Conservation (phyloP, 495 filamentous ascomycete genomes). For the Delitschia confertaspora region DNA sequence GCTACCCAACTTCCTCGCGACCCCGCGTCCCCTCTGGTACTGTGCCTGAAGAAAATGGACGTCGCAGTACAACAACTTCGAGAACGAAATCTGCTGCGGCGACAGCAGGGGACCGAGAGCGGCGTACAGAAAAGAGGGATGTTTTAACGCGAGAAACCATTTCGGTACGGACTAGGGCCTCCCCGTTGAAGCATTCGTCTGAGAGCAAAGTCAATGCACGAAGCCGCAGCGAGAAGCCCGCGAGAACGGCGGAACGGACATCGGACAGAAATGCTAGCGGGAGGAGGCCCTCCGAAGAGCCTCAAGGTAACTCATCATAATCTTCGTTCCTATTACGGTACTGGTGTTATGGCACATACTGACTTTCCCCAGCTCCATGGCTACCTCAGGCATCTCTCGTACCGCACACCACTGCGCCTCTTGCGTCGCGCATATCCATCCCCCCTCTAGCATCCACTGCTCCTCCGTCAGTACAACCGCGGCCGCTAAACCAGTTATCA, state of each 20-base stretch:
- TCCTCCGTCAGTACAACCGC: constrained; percentile 63
- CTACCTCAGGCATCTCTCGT: constrained; percentile 72
- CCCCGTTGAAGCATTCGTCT: constrained; percentile 53
- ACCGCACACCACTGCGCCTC: constrained; percentile 76
- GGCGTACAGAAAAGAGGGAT: constrained; percentile 24
- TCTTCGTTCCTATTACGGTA: constrained; percentile 4
- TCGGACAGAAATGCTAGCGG: constrained; percentile 10
- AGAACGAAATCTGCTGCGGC: constrained; percentile 14
- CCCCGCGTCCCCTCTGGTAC: constrained; percentile 24
- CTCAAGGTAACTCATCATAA: constrained; percentile 2
- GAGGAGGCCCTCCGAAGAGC: constrained; percentile 13
- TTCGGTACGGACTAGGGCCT: constrained; percentile 54
- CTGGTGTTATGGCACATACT: constrained; percentile 2
- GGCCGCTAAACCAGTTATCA: constrained; percentile 60
- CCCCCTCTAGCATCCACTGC: constrained; percentile 66
- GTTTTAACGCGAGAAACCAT: constrained; percentile 22
- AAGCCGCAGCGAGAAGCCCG: constrained; percentile 39
- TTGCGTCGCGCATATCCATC: constrained; percentile 77
- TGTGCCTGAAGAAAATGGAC: constrained; percentile 19
- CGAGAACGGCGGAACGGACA: constrained; percentile 39
- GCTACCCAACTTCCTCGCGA: constrained; percentile 9
- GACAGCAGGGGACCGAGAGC: constrained; percentile 17
- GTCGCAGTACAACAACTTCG: constrained; percentile 15
- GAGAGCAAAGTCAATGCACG: constrained; percentile 34
- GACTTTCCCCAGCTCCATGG: constrained; percentile 54